These are phyloP conservation scores for Geotrichum aggregatum DNA, from an alignment of 1,139 yeast species.

Conservation along the genomic window DNA sequence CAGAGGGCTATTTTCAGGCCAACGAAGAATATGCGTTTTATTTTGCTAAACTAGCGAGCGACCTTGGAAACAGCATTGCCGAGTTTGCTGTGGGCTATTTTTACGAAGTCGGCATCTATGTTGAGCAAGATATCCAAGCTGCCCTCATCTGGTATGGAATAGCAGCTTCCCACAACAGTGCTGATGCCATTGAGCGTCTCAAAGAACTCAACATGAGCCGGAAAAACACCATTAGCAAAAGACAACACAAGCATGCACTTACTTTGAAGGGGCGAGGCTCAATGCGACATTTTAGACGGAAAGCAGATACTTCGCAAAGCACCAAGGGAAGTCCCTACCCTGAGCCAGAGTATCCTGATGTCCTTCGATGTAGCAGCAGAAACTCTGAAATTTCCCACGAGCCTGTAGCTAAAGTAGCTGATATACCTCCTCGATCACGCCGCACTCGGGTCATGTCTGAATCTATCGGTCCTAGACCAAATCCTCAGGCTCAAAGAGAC, in stretches of 20 bases:
- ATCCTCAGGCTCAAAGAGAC: background rate
- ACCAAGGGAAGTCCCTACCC: slow-evolving; percentile 7
- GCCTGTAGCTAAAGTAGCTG: too few relatives aligned
- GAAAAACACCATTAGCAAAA: slow-evolving; percentile 27
- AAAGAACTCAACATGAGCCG: slow-evolving; percentile 25
- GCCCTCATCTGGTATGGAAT: slow-evolving; percentile 36
- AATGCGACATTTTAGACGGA: slow-evolving; percentile 24
- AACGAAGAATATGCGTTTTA: slow-evolving; percentile 41
- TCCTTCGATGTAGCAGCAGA: slow-evolving; percentile 13
- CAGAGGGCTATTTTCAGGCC: slow-evolving; percentile 32
- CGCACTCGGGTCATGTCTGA: slow-evolving; percentile 8
- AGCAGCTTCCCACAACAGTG: slow-evolving; percentile 35
- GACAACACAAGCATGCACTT: slow-evolving; percentile 31
- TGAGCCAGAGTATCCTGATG: slow-evolving; percentile 19
- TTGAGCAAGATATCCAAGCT: slow-evolving; percentile 29
- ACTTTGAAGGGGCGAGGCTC: slow-evolving; percentile 30
- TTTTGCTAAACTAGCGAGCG: slow-evolving; percentile 39
- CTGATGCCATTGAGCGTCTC: slow-evolving; percentile 37
- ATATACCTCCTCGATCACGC: background rate
- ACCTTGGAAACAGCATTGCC: slow-evolving; percentile 36
- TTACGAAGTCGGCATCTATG: slow-evolving; percentile 42
- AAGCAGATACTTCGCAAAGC: slow-evolving; percentile 2
- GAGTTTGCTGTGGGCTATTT: slow-evolving; percentile 43
- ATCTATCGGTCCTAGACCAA: background rate
- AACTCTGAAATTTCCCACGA: slow-evolving; percentile 5